Conservation (phyloP, 129 eudicot species). For the sunflower (Helianthus annuus) region DNA sequence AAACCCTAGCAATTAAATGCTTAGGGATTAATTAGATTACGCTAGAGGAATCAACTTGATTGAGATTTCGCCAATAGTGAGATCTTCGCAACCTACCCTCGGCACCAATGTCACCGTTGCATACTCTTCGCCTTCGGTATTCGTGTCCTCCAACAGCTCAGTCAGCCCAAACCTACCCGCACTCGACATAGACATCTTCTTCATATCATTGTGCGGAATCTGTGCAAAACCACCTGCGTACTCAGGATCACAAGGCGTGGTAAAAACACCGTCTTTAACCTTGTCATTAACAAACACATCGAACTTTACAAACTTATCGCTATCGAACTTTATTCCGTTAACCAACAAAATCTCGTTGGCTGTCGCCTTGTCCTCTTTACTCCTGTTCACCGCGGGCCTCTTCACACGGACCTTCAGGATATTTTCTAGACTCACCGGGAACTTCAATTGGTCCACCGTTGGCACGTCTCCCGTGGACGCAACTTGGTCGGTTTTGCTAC, state of each 20-base stretch:
- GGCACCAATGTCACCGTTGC: constrained; percentile 53
- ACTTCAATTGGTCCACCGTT: constrained; percentile 1
- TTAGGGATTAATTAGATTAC: too few species aligned
- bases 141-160: constrained; percentile 54
- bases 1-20: too few species aligned
- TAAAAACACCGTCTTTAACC: constrained; percentile 17
- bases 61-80: constrained; percentile 44
- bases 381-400: constrained; percentile 16
- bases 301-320: constrained; percentile 14
- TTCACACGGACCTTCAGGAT: constrained; percentile 9
- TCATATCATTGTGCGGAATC: constrained; percentile 31
- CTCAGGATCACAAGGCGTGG: constrained; percentile 47
- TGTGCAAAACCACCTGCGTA: constrained; percentile 60
- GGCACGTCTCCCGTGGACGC: neutral
- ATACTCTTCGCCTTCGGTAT: constrained; percentile 38
- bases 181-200: constrained; percentile 26
- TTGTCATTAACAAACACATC: constrained; percentile 53
- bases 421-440: neutral
- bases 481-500: neutral
- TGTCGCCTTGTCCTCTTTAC: neutral
- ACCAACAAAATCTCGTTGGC: constrained; percentile 14
- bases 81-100: constrained; percentile 31
- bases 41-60: constrained; percentile 32
- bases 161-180: constrained; percentile 34
- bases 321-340: neutral